Conservation (phyloP, 495 filamentous ascomycete species). For the Echria macrotheca region DNA sequence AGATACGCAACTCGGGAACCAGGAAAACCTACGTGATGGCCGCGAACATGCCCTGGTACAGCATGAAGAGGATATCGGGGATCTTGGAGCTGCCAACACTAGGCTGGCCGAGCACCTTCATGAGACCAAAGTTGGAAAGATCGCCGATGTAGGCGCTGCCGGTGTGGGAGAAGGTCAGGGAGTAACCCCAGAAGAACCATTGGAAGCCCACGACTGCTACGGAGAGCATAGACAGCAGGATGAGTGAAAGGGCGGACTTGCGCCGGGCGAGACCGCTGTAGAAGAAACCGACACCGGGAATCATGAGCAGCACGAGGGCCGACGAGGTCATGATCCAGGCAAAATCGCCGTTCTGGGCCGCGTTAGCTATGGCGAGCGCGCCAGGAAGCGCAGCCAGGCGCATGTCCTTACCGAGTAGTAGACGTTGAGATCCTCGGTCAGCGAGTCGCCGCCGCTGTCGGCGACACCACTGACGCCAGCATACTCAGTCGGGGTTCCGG, state of each 20-base stretch:
- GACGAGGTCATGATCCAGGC: constrained; percentile 86
- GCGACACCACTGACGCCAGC: constrained; percentile 49
- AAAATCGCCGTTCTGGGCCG: constrained; percentile 60
- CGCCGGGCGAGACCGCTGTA: constrained; percentile 96
- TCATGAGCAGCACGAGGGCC: constrained; percentile 93
- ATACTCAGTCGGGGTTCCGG: constrained; percentile 49
- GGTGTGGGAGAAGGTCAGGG: constrained; percentile 82
- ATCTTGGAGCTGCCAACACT: constrained; percentile 75
- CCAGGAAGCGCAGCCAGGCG: constrained; percentile 2
- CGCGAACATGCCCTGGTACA: constrained; percentile 99
- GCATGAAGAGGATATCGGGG: constrained; percentile 84
- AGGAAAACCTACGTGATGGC: constrained; percentile 59
- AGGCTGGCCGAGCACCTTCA: constrained; percentile 71
- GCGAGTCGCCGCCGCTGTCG: constrained; percentile 66
- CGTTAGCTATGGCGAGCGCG: not conserved
- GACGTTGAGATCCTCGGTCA: constrained; percentile 70
- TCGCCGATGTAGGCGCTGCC: constrained; percentile 81
- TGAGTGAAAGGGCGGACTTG: constrained; percentile 89
- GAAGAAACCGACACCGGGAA: constrained; percentile 98
- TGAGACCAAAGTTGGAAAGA: constrained; percentile 80
- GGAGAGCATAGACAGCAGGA: constrained; percentile 98
- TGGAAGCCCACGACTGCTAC: constrained; percentile 86
- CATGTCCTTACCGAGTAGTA: constrained; percentile 64
- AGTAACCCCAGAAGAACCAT: constrained; percentile 99
- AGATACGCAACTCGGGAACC: not conserved